Base-by-base conservation (phyloP, 495 filamentous ascomycete genomes). In the Neurospora sp. region DNA sequence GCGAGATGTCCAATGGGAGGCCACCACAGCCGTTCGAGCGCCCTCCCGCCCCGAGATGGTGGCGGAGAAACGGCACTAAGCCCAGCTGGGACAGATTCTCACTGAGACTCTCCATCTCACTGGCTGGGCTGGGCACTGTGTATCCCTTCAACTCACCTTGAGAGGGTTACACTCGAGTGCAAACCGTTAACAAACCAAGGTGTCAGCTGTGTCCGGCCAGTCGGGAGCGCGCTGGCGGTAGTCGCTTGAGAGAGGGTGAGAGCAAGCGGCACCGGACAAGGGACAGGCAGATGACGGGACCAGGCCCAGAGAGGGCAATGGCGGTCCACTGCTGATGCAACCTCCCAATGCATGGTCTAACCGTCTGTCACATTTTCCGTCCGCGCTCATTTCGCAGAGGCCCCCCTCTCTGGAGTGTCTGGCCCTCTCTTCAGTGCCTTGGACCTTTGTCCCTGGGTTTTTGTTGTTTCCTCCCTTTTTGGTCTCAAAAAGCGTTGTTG, bases 301-400 rank as follows among this genome's bases (percentile, higher is more conserved):
- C 69, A 70, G 31, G 59, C 71, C 70, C 68, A 44, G 41, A 45
- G 69, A 20, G 42, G 16, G 35, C 70, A 68, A 35, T 61, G 6
- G 3, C 53, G 27, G 14, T 78, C 78, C 78, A 76, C 78, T 74
- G 44, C 69, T 73, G 68, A 79, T 59, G 74, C 78, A 76, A 76
- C 78, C 40, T 71, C 72, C 70, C 72, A 70, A 73, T 76, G 74
- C 76, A 72, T 69, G 38, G 69, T 65, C 53, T 65, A 65, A 65
- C 53, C 53, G 53, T 59, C 71, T 72, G 74, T 74, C 72, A 75
- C 78, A 78, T 75, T 69, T 74, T 65, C 53, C 71, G 59, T 74
- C 74, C 69, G 70, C 71, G 37, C 74, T 79, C 78, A 79, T 78
- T 79, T 79, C 77, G 71, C 71, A 70, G 39, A 71, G n/a, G 27